Conservation (phyloP, 345 rosid genomes). For the Combretum micranthum region DNA sequence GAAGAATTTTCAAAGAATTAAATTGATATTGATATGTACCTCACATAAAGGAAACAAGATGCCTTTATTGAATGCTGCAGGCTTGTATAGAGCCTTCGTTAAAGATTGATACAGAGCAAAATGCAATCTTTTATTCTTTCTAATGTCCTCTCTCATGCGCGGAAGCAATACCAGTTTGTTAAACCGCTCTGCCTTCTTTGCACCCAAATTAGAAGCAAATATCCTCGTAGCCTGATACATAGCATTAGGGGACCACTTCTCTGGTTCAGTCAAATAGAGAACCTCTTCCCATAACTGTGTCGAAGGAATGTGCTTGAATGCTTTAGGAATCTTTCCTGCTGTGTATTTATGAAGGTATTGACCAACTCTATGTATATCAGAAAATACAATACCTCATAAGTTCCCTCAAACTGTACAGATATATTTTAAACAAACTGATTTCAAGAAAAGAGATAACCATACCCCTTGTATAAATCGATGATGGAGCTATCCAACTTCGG, state of each 20-base stretch:
- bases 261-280: slow-evolving; percentile 81
- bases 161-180: slow-evolving; percentile 81
- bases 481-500: slow-evolving; percentile 66
- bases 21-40: slow-evolving; percentile 34
- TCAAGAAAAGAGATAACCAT: not conserved
- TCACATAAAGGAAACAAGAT: slow-evolving; percentile 80
- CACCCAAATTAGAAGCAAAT: slow-evolving; percentile 68
- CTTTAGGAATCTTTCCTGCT: slow-evolving; percentile 82
- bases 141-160: slow-evolving; percentile 81
- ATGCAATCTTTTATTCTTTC: slow-evolving; percentile 75
- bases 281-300: slow-evolving; percentile 83
- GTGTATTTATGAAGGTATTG: slow-evolving; percentile 69
- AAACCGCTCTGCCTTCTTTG: slow-evolving; percentile 63
- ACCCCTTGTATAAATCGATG: slow-evolving; percentile 73
- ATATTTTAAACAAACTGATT: not conserved
- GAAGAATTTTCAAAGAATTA: too few species aligned
- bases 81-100: slow-evolving; percentile 74
- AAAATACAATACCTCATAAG: not conserved
- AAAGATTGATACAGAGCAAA: slow-evolving; percentile 77
- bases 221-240: slow-evolving; percentile 87
- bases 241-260: slow-evolving; percentile 94
- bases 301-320: slow-evolving; percentile 68
- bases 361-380: slow-evolving; percentile 54
- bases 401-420: not conserved
- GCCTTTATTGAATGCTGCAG: slow-evolving; percentile 94